Percentiles rank a stretch among this genome's conserved stretches.
phyloP scores from a whole-genome alignment of 2,329 filamentous ascomycete genomes.

The Achaetomium macrosporum region DNA sequence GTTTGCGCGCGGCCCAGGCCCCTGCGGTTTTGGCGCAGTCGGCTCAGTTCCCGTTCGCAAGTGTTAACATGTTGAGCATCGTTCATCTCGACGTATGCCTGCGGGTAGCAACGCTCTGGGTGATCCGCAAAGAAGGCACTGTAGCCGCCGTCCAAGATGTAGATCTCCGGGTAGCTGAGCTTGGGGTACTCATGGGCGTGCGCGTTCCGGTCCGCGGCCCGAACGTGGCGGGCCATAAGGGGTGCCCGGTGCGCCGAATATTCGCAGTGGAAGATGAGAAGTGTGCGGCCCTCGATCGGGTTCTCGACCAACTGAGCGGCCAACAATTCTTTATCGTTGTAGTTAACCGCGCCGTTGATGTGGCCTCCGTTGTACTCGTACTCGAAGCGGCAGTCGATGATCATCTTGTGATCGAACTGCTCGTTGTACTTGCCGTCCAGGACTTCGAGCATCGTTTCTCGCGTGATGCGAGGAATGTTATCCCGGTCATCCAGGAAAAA shows the following conservation, averaged over 20 bases:
- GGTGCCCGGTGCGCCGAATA: constrained; percentile 96
- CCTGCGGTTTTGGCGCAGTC: constrained; percentile 76
- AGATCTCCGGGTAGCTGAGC: constrained; percentile 93
- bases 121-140: constrained; percentile 84
- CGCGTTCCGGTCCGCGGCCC: constrained; percentile 76
- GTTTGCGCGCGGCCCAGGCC: constrained; percentile 85
- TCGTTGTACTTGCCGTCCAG: constrained; percentile 77
- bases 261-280: constrained; percentile 94
- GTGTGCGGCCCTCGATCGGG: constrained; percentile 61
- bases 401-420: constrained; percentile 71
- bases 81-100: constrained; percentile 96
- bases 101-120: constrained; percentile 77
- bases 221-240: constrained; percentile 91
- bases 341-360: constrained; percentile 89
- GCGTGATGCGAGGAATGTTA: constrained; percentile 79
- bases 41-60: constrained; percentile 91
- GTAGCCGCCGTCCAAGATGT: constrained; percentile 95
- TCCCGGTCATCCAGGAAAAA: constrained; percentile 79
- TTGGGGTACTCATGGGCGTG: constrained; percentile 84
- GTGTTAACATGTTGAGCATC: constrained; percentile 86
- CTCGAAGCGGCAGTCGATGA: constrained; percentile 97
- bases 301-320: constrained; percentile 70
- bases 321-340: constrained; percentile 90
- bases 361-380: constrained; percentile 98
- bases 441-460: constrained; percentile 76